Evolutionary conservation across 1,139 yeast genomes (phyloP).

Genomic region (Candida sp.): DNA sequence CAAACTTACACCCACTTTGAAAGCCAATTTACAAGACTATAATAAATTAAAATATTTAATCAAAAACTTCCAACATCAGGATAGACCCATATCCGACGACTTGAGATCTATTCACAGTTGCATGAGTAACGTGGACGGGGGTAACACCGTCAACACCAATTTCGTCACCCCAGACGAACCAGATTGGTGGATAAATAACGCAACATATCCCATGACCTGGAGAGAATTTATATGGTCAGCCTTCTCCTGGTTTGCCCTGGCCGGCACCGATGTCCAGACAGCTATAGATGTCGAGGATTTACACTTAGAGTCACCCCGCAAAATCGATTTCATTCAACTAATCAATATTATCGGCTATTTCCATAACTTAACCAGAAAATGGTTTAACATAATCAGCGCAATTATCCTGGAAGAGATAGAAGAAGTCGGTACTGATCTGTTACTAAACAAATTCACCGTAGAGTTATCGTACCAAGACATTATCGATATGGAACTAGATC

Average conservation of each 20-base stretch:
- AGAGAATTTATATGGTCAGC: constrained; percentile 68
- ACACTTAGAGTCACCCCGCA: background rate
- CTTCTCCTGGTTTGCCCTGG: constrained; percentile 82
- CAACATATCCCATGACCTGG: constrained; percentile 58
- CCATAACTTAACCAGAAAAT: constrained; percentile 48
- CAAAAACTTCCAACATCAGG: constrained; percentile 8
- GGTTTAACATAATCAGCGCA: constrained; percentile 38
- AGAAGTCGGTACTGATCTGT: constrained; percentile 1
- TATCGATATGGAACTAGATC: constrained; percentile 73
- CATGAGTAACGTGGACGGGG: background rate
- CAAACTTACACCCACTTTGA: constrained; percentile 2
- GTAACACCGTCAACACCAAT: background rate
- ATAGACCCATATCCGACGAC: background rate
- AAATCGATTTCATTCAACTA: constrained; percentile 10
- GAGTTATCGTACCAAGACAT: constrained; percentile 56
- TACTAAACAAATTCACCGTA: constrained; percentile 17
- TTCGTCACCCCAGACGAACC: constrained; percentile 19
- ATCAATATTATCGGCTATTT: constrained; percentile 52
- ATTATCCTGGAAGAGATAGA: constrained; percentile 29
- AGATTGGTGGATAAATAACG: constrained; percentile 41
- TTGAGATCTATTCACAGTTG: background rate
- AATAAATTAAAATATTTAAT: constrained; percentile 4
- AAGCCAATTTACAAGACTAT: constrained; percentile 1
- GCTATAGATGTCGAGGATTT: constrained; percentile 26
- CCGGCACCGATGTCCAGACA: constrained; percentile 40